A percentile compares a stretch with the other conserved stretches of the same genome.
These are phyloP conservation scores for barrel medic (Medicago truncatula) DNA, from an alignment of 306 rosid species.

Conservation along the genomic window DNA sequence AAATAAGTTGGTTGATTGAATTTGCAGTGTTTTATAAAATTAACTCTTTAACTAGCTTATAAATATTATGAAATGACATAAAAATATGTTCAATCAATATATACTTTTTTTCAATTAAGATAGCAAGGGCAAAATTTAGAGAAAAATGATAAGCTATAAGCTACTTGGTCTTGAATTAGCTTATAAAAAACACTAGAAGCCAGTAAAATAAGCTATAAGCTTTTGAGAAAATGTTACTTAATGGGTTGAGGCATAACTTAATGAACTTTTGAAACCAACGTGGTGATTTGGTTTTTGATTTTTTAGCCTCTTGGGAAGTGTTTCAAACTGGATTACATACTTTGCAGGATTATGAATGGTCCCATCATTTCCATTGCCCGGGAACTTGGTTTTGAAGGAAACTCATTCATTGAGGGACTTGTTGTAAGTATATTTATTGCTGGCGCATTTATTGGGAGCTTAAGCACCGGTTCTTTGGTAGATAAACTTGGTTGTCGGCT, in stretches of 20 bases:
- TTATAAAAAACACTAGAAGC: too few species aligned
- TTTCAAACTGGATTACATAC: conserved; percentile 34
- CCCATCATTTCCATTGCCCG: conserved; percentile 82
- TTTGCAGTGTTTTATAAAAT: too few species aligned
- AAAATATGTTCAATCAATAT: too few species aligned
- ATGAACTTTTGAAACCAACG: neutral
- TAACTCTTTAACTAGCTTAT: too few species aligned
- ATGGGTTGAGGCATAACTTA: conserved; percentile 2
- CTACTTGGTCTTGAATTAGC: too few species aligned
- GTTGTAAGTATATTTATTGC: conserved; percentile 89
- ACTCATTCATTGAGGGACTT: conserved; percentile 80
- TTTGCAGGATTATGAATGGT: conserved; percentile 85
- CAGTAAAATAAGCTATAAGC: too few species aligned
- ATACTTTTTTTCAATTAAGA: too few species aligned
- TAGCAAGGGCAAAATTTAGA: too few species aligned
- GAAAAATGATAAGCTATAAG: too few species aligned
- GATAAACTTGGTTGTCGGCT: conserved; percentile 88
- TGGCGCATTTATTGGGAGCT: conserved; percentile 91
- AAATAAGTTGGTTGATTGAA: too few species aligned
- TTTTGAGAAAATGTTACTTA: too few species aligned
- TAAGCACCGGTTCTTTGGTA: conserved; percentile 69
- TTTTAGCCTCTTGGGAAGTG: conserved; percentile 11
- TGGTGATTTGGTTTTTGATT: neutral
- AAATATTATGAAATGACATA: too few species aligned
- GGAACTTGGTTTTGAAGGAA: conserved; percentile 88